Base-by-base conservation (phyloP, 2,329 filamentous ascomycete species). In the Immersiporthe knoxdaviesiana region DNA sequence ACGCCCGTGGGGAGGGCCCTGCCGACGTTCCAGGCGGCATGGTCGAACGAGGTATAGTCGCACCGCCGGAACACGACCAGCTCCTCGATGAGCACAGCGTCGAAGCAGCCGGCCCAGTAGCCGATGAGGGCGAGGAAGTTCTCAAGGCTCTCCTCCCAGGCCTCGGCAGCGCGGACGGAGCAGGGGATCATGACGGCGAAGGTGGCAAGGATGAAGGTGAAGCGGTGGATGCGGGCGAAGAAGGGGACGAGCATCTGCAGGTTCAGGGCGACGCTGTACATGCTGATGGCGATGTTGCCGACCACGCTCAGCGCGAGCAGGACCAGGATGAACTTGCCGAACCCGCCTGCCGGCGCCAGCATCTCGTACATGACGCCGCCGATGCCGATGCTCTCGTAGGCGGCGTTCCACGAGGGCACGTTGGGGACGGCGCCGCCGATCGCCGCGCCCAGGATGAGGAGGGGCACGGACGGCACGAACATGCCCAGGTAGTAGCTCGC, bases 101-200 rank as follows among this genome's bases (percentile, higher is more conserved):
- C 80, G 64, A 85, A 88, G 1, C 84, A 83, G 0, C 84, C 85
- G 0, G 84, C 85, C 85, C 86, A 88, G 77, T 88, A 88, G 3
- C 83, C 85, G 67, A 88, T 88, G 10, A 88, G 77, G 0, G 85
- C 81, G 56, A 88, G 78, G 71, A 88, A 87, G 73, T 88, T 87
- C 73, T 85, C 81, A 35, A 90, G 79, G 72, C 84, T 87, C 70
- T 81, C 76, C 75, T 89, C 87, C 79, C 90, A 90, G 67, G 83
- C 79, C 62, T 80, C 79, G 2, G 87, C 85, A 0, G 87, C 88
- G 65, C 79, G 80, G 68, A 90, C 83, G 18, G 85, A 82, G 52
- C 88, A 82, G 1, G 86, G 86, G 68, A 91, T 89, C 73, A 89
- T 83, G 72, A 90, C 82, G 47, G 83, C 84, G 1, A 87, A 86